Conservation (phyloP, 352 stramenopile genomes). For the Globisporangium paroecandrum region DNA sequence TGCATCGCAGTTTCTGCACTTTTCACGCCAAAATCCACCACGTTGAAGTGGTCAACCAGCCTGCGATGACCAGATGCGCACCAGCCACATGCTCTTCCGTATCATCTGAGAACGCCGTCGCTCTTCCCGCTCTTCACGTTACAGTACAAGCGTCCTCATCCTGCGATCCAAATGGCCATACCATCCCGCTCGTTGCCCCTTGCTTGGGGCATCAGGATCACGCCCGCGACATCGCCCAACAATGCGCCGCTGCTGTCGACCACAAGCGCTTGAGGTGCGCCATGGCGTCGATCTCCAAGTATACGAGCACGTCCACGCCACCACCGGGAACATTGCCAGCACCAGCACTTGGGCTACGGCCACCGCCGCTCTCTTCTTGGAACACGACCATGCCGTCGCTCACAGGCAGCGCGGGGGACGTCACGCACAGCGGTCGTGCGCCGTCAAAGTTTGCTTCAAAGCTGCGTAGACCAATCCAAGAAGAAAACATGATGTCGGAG, state of each 20-base stretch:
- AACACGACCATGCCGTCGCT: constrained; percentile 18
- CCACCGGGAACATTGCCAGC: neutral
- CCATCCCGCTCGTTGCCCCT: neutral
- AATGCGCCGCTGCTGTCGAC: neutral
- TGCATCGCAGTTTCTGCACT: neutral
- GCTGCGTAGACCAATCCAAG: constrained; percentile 12
- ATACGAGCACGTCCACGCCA: constrained; percentile 17
- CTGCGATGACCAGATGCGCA: neutral
- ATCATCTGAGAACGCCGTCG: neutral
- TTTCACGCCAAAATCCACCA: neutral
- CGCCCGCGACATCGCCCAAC: neutral
- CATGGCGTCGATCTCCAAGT: constrained; percentile 17
- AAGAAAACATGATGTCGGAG: constrained; percentile 19
- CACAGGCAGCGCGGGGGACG: neutral
- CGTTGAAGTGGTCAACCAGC: neutral
- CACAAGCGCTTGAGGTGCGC: constrained; percentile 12
- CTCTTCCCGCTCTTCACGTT: neutral
- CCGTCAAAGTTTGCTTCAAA: constrained; percentile 15
- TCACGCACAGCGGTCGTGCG: constrained; percentile 6
- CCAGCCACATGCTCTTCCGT: neutral
- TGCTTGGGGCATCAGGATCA: neutral
- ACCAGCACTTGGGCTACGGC: no score
- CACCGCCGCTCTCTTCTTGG: constrained; percentile 6
- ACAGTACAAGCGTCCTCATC: neutral
- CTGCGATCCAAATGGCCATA: neutral